Percentiles rank a stretch among this genome's conserved stretches.
Conservation (phyloP, 1,284 basidiomycete genomes). For the Puccinia novopanici region DNA sequence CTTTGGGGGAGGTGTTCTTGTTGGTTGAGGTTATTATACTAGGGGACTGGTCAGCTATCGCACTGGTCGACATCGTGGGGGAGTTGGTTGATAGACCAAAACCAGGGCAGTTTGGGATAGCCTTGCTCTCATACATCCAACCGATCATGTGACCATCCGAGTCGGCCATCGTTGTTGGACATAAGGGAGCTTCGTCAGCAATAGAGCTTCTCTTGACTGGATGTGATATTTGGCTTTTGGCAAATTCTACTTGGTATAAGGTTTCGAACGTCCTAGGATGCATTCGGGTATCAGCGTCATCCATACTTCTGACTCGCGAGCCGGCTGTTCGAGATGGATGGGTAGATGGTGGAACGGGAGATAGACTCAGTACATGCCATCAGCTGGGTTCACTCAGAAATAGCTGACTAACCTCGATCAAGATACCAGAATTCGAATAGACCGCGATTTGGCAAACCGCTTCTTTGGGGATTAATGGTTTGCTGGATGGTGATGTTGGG, state of each 20-base stretch:
- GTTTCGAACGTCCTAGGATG: slow-evolving; percentile 37
- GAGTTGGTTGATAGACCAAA: slow-evolving; percentile 6
- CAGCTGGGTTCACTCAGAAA: background rate
- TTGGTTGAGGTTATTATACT: background rate
- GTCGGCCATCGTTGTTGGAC: background rate
- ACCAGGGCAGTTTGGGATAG: slow-evolving; percentile 41
- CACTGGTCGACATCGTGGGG: background rate
- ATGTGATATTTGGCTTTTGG: slow-evolving; percentile 25
- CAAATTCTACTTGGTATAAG: slow-evolving; percentile 44
- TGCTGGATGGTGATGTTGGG: background rate
- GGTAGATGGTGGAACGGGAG: background rate
- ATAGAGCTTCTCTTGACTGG: slow-evolving; percentile 34
- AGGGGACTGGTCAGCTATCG: background rate
- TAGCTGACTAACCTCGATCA: slow-evolving; percentile 23
- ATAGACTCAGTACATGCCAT: background rate
- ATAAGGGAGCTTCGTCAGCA: background rate
- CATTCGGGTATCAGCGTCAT: slow-evolving; percentile 45
- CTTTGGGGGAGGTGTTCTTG: background rate
- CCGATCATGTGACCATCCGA: slow-evolving; percentile 11
- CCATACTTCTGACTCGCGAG: slow-evolving; percentile 16
- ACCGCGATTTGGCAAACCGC: background rate
- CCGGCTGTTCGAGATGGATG: background rate
- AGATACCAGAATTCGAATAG: slow-evolving; percentile 46
- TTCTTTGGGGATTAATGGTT: background rate
- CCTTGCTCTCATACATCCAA: slow-evolving; percentile 39